Conservation (phyloP, 1,139 yeast species). For the Debaryomyces subglobosus region DNA sequence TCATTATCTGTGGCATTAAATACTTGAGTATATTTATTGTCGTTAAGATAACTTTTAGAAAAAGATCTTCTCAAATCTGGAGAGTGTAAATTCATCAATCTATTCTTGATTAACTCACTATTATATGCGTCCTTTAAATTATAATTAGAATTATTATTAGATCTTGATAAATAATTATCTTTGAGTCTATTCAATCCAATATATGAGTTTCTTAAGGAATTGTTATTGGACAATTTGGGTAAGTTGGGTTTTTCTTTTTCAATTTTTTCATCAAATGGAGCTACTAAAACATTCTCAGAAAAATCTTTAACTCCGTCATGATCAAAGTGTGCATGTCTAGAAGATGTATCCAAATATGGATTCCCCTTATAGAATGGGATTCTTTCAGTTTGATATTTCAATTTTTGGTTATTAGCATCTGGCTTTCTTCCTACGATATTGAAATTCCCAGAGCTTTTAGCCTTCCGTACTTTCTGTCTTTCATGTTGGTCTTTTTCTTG, state of each 20-base stretch:
- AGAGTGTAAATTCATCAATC: slow-evolving; percentile 14
- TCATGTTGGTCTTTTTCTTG: slow-evolving; percentile 2
- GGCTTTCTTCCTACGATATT: slow-evolving; percentile 11
- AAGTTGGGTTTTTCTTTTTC: slow-evolving; percentile 34
- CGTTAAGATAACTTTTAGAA: slow-evolving; percentile 11
- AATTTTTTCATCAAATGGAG: neutral
- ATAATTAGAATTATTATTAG: slow-evolving; percentile 21
- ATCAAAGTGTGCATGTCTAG: slow-evolving; percentile 5
- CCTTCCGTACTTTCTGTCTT: slow-evolving; percentile 28
- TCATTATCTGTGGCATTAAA: slow-evolving; percentile 7
- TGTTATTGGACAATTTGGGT: slow-evolving; percentile 35
- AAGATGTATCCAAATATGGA: slow-evolving; percentile 28
- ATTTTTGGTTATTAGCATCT: slow-evolving; percentile 6
- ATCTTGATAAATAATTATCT: slow-evolving; percentile 28
- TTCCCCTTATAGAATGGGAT: slow-evolving; percentile 27
- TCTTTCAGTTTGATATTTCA: slow-evolving; percentile 29
- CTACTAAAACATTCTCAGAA: neutral
- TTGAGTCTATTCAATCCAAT: slow-evolving; percentile 46
- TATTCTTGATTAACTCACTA: slow-evolving; percentile 14
- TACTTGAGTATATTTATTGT: slow-evolving; percentile 3
- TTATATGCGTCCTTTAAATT: slow-evolving; percentile 21
- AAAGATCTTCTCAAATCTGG: slow-evolving; percentile 22
- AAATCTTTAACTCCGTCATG: slow-evolving; percentile 6
- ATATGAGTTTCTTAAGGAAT: slow-evolving; percentile 36
- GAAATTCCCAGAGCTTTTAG: slow-evolving; percentile 42